Evolutionary conservation across 1,139 yeast genomes (phyloP).

Genomic region (Blastobotrys buckinghamii): DNA sequence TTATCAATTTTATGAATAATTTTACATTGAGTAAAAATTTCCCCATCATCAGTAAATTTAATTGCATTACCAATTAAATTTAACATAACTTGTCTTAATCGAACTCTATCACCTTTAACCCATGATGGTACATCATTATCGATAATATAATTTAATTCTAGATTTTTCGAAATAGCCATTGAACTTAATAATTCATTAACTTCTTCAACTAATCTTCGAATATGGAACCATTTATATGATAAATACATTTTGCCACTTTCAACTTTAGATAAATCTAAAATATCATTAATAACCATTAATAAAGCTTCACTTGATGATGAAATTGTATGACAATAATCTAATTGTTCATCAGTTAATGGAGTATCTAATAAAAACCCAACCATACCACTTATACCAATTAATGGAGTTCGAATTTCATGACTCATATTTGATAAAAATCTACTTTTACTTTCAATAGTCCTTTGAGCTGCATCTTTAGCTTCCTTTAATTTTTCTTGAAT

Average conservation of each 20-base stretch:
- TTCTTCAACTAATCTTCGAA: constrained; percentile 72
- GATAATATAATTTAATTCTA: constrained; percentile 70
- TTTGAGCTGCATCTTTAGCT: constrained; percentile 83
- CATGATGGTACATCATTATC: constrained; percentile 73
- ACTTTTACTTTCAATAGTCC: constrained; percentile 87
- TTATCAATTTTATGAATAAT: constrained; percentile 16
- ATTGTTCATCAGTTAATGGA: constrained; percentile 68
- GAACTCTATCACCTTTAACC: constrained; percentile 81
- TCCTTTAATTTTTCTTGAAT: constrained; percentile 65
- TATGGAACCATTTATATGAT: constrained; percentile 67
- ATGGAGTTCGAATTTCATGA: constrained; percentile 86
- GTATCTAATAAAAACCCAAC: constrained; percentile 87
- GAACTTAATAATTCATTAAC: constrained; percentile 75
- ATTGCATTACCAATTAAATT: constrained; percentile 81
- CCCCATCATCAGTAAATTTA: constrained; percentile 75
- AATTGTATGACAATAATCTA: constrained; percentile 77
- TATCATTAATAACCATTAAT: constrained; percentile 73
- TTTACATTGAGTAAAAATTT: constrained; percentile 41
- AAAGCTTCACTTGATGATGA: constrained; percentile 73
- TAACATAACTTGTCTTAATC: constrained; percentile 85
- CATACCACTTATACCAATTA: constrained; percentile 92
- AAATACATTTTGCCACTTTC: constrained; percentile 84
- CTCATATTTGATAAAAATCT: constrained; percentile 89
- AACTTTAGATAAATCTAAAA: constrained; percentile 73
- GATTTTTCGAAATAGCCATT: constrained; percentile 68